Evolutionary conservation across 768 basidiomycete genomes (phyloP).

Genomic region (Phaeotremella fagi): DNA sequence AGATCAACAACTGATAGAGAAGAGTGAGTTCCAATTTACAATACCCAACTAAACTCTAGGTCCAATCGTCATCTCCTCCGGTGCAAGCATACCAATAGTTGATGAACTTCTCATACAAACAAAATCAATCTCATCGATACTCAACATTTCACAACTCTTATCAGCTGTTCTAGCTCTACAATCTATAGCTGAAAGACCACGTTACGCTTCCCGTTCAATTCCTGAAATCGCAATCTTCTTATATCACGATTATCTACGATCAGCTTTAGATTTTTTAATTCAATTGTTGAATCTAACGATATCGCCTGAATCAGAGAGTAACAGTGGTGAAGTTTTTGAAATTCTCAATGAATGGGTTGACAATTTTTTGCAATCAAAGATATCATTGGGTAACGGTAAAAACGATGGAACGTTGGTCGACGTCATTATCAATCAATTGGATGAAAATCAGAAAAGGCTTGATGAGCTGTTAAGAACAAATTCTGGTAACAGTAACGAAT

Average conservation of each 20-base stretch:
- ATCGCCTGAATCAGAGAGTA: conserved; percentile 14
- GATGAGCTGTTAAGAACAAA: conserved; percentile 11
- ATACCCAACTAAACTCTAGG: conserved; percentile 8
- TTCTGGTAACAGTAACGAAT: conserved; percentile 15
- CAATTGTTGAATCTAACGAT: conserved; percentile 30
- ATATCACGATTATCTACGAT: conserved; percentile 19
- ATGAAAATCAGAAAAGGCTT: conserved; percentile 18
- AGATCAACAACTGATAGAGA: conserved; percentile 32
- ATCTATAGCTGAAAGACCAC: conserved; percentile 25
- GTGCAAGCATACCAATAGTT: conserved; percentile 18
- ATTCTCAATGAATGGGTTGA: conserved; percentile 25
- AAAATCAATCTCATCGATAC: conserved; percentile 23
- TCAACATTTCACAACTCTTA: conserved; percentile 32
- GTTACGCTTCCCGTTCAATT: conserved; percentile 28
- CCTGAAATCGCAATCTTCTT: conserved; percentile 33
- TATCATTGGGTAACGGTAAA: conserved; percentile 18
- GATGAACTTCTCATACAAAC: conserved; percentile 25
- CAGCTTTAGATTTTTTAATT: conserved; percentile 30
- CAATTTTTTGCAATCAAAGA: conserved; percentile 14
- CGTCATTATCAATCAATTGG: conserved; percentile 33
- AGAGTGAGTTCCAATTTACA: conserved; percentile 17
- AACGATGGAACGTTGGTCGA: conserved; percentile 35
- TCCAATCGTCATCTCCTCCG: conserved; percentile 21
- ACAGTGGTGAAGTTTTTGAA: conserved; percentile 21
- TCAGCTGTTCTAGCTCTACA: conserved; percentile 32